Percentiles rank a stretch among this genome's conserved stretches.
phyloP scores from a whole-genome alignment of 2,329 filamentous ascomycete species.

The Aspergillus neotritici region DNA sequence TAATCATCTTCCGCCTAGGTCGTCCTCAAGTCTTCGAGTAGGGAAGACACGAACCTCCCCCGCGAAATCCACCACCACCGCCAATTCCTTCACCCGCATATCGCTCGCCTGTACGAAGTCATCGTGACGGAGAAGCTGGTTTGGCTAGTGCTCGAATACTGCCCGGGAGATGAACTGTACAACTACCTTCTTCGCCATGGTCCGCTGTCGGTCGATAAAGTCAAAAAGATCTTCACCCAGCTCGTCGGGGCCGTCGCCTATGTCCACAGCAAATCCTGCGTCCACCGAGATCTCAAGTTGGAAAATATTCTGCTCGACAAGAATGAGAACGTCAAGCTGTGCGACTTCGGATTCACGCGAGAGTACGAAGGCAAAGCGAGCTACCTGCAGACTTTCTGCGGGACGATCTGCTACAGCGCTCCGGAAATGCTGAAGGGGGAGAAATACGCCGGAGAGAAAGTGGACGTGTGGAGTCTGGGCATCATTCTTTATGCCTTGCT shows the following conservation, averaged over 20 bases:
- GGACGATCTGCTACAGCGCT: conserved; percentile 94
- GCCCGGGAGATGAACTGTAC: conserved; percentile 92
- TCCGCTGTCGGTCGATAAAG: conserved; percentile 74
- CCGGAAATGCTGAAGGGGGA: conserved; percentile 98
- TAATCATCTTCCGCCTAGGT: conserved; percentile 54
- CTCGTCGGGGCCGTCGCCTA: conserved; percentile 91
- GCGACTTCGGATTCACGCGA: conserved; percentile 95
- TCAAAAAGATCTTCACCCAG: conserved; percentile 93
- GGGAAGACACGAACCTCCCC: conserved; percentile 89
- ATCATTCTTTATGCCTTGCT: conserved; percentile 83
- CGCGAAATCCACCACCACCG: conserved; percentile 98
- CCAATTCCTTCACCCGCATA: conserved; percentile 96
- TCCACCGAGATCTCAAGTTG: conserved; percentile 93
- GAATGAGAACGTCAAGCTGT: conserved; percentile 92
- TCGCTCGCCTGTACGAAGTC: conserved; percentile 92
- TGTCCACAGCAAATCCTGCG: conserved; percentile 90
- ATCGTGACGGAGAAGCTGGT: conserved; percentile 93
- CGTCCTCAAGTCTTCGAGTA: conserved; percentile 95
- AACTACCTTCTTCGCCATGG: conserved; percentile 89
- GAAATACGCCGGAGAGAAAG: conserved; percentile 96
- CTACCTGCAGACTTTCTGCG: conserved; percentile 94
- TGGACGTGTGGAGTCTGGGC: conserved; percentile 96
- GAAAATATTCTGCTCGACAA: conserved; percentile 97
- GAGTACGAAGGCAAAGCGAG: conserved; percentile 95
- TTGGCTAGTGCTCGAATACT: conserved; percentile 96